These are phyloP conservation scores for Phialophora chinensis DNA, from an alignment of 2,329 filamentous ascomycete genomes.

Conservation along the genomic window DNA sequence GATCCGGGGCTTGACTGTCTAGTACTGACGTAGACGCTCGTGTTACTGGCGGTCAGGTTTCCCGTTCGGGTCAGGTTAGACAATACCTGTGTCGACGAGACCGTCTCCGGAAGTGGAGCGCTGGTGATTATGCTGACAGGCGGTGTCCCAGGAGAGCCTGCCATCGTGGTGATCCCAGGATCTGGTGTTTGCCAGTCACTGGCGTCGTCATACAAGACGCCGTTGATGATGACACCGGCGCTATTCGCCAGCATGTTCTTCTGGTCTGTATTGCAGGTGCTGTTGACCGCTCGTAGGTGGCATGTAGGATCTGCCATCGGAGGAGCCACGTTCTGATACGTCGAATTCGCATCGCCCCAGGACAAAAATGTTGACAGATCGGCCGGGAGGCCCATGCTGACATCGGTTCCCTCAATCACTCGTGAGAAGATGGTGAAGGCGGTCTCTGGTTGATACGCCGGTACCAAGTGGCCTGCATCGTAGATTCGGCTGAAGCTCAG, in stretches of 20 bases:
- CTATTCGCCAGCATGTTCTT: conserved; percentile 55
- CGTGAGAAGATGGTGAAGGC: conserved; percentile 60
- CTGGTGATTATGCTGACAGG: conserved; percentile 38
- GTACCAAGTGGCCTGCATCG: conserved; percentile 60
- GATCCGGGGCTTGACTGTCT: background rate
- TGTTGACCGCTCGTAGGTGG: conserved; percentile 61
- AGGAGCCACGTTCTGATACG: conserved; percentile 61
- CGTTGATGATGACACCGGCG: conserved; percentile 65
- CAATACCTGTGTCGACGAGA: conserved; percentile 4
- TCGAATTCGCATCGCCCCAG: conserved; percentile 63
- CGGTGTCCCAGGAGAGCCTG: conserved; percentile 41
- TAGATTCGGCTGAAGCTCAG: conserved; percentile 59
- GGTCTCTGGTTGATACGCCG: conserved; percentile 60
- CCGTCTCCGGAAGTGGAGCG: conserved; percentile 17
- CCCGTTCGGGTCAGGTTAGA: conserved; percentile 3
- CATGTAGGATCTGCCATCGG: conserved; percentile 60
- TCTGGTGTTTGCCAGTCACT: conserved; percentile 47
- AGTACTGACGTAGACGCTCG: background rate
- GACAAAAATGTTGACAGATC: conserved; percentile 62
- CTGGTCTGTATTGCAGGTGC: conserved; percentile 62
- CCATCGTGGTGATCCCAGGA: conserved; percentile 35
- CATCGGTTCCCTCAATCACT: conserved; percentile 57
- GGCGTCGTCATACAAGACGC: conserved; percentile 58
- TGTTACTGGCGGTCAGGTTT: background rate
- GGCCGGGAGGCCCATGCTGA: conserved; percentile 57